Conservation (phyloP, 2,329 filamentous ascomycete genomes). For the Neocucurbitaria cava region DNA sequence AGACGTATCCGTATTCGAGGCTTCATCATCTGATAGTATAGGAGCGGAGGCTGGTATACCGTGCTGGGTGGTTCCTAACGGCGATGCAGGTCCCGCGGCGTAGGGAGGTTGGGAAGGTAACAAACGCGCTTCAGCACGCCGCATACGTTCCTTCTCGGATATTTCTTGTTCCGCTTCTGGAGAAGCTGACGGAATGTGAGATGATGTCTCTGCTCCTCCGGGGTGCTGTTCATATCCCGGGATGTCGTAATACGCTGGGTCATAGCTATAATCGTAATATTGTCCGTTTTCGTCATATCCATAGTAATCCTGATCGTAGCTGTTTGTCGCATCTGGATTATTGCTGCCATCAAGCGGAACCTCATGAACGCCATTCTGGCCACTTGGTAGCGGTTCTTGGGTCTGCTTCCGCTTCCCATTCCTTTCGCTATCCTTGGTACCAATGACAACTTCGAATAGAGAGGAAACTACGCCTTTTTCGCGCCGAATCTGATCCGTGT, state of each 20-base stretch:
- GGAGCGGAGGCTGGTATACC: slow-evolving; percentile 47
- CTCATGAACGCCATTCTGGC: slow-evolving; percentile 28
- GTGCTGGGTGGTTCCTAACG: slow-evolving; percentile 48
- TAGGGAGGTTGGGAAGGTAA: slow-evolving; percentile 80
- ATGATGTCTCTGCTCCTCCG: slow-evolving; percentile 55
- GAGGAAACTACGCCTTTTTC: slow-evolving; percentile 93
- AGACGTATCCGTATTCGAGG: slow-evolving; percentile 23
- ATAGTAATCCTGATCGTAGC: slow-evolving; percentile 37
- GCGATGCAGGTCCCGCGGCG: slow-evolving; percentile 49
- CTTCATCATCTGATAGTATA: slow-evolving; percentile 43
- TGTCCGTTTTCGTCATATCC: slow-evolving; percentile 42
- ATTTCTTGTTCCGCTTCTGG: slow-evolving; percentile 64
- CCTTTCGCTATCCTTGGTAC: slow-evolving; percentile 76
- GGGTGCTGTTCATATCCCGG: slow-evolving; percentile 37
- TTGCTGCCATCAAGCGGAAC: slow-evolving; percentile 24
- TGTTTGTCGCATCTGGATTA: slow-evolving; percentile 19
- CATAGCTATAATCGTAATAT: slow-evolving; percentile 43
- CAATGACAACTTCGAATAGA: slow-evolving; percentile 84
- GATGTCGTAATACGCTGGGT: slow-evolving; percentile 39
- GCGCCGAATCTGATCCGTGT: slow-evolving; percentile 83
- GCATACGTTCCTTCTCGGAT: slow-evolving; percentile 82
- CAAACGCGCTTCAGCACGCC: slow-evolving; percentile 77
- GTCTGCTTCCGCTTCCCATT: slow-evolving; percentile 55
- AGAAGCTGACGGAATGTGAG: slow-evolving; percentile 61
- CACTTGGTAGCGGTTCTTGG: slow-evolving; percentile 13